phyloP scores from a whole-genome alignment of 805 yeast genomes.

The Blastobotrys chiropterorum region DNA sequence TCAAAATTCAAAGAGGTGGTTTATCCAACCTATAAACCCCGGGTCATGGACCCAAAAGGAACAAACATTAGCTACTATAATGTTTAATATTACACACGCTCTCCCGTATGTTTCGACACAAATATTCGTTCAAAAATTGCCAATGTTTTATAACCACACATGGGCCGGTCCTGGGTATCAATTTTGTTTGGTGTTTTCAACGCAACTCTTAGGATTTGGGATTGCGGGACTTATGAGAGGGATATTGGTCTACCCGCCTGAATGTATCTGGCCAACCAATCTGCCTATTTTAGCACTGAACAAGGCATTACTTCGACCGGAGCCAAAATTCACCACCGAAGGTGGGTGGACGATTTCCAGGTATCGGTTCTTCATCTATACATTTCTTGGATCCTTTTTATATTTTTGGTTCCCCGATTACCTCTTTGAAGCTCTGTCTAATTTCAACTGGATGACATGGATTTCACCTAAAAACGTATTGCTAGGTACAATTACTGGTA shows the following conservation, averaged over 20 bases:
- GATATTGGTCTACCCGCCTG: constrained; percentile 53
- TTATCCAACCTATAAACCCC: constrained; percentile 43
- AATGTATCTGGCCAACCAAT: constrained; percentile 59
- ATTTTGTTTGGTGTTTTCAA: constrained; percentile 44
- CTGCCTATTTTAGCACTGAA: constrained; percentile 53
- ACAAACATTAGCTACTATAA: constrained; percentile 51
- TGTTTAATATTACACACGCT: constrained; percentile 16
- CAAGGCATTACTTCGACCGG: constrained; percentile 38
- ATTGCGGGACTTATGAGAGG: constrained; percentile 56
- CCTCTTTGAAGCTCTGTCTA: constrained; percentile 50
- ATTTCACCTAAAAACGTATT: constrained; percentile 44
- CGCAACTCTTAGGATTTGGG: constrained; percentile 62
- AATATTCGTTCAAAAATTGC: constrained; percentile 28
- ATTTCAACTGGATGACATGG: constrained; percentile 58
- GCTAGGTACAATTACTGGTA: constrained; percentile 46
- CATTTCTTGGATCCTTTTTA: constrained; percentile 36
- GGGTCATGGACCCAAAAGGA: constrained; percentile 63
- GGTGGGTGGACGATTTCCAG: constrained; percentile 46
- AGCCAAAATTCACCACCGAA: constrained; percentile 24
- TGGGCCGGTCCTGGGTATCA: constrained; percentile 37
- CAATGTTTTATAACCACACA: constrained; percentile 24
- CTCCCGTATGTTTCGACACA: constrained; percentile 17
- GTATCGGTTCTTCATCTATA: constrained; percentile 36
- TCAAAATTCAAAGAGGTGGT: constrained; percentile 37
- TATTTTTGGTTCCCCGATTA: constrained; percentile 59